Evolutionary conservation across 2,329 filamentous ascomycete species (phyloP), one percentile per base, ranked within the genome.

Genomic region (Aspergillus eucalypticola): DNA sequence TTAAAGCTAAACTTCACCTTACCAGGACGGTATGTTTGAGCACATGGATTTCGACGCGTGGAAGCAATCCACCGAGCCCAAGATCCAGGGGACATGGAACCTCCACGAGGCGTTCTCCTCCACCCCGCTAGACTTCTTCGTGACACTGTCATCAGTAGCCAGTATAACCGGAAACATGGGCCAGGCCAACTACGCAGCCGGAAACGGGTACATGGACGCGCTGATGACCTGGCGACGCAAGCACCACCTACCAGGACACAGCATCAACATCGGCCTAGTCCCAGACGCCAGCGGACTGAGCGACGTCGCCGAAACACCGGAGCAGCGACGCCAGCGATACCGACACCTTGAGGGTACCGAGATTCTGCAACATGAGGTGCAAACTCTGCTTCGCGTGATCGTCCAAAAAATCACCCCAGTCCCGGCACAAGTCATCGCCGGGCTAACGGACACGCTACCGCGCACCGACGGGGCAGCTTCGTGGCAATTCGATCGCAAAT

Each of bases 141-240:
- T 86, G 44, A 80, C 85, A 32, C 75, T 86, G n/a, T 83, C 84
- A 21, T 84, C 83, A 38, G 79, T 83, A 0, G 78, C 83, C 0
- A 83, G 83, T 35, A 75, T 86, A 8, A 83, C 86, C 52, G 85
- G 85, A 32, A 86, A 82, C 63, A 80, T 82, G 5, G 83, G 83
- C 0, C 85, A 87, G 61, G 80, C 83, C 13, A 86, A 85, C 69
- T 87, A 87, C 62, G 81, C 83, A 2, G 83, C 84, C 0, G 84
- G 82, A 5, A 84, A 85, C 65, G 59, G 58, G 3, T 67, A 65
- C 53, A 65, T 67, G 23, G 67, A 68, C 27, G 61, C 53, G 7
- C 59, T 69, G 11, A 54, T 54, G 52, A 7, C 7, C 21, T 54
- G 38, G 52, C 19, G 38, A n/a, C 35, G 27, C 6, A 11, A 44